Percentiles rank a stretch among this genome's conserved stretches.
Conservation (phyloP, 208 protist genomes). For the Leishmania martiniquensis region DNA sequence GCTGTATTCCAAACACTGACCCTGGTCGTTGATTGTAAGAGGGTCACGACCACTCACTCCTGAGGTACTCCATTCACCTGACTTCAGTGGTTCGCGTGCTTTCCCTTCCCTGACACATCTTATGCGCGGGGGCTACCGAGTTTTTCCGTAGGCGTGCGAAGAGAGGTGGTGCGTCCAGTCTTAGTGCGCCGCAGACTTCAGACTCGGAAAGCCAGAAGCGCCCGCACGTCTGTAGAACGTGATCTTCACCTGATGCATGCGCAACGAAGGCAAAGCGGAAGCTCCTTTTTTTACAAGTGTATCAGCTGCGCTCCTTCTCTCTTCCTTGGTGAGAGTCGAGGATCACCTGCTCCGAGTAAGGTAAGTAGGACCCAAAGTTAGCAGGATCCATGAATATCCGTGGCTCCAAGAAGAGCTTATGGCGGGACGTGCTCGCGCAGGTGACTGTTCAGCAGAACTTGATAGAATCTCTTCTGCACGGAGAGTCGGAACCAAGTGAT, state of each 20-base stretch:
- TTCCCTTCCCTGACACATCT: not conserved
- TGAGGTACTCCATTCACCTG: not conserved
- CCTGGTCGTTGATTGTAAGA: not conserved
- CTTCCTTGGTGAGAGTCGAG: not conserved
- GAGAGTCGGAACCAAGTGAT: not conserved
- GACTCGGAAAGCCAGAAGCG: not conserved
- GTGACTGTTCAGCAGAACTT: slow-evolving; percentile 33
- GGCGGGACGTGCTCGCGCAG: slow-evolving; percentile 34
- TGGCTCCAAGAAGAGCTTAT: slow-evolving; percentile 3
- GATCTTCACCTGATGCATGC: not conserved
- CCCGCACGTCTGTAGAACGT: not conserved
- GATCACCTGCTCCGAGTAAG: not conserved
- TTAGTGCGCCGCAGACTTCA: not conserved
- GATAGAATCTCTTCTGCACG: slow-evolving; percentile 23
- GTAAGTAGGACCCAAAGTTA: not conserved
- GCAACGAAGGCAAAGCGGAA: not conserved
- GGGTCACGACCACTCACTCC: too few species aligned
- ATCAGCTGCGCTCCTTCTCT: not conserved
- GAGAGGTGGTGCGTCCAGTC: not conserved
- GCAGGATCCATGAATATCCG: slow-evolving; percentile 3
- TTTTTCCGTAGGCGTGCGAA: not conserved
- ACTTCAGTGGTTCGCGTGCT: not conserved
- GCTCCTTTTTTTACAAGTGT: not conserved
- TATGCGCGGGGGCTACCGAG: not conserved
- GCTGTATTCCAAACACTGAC: not conserved